A percentile compares a stretch with the other conserved stretches of the same genome.
Evolutionary conservation across 2,329 filamentous ascomycete species (phyloP).

Genomic region (Emericellopsis cladophorae): DNA sequence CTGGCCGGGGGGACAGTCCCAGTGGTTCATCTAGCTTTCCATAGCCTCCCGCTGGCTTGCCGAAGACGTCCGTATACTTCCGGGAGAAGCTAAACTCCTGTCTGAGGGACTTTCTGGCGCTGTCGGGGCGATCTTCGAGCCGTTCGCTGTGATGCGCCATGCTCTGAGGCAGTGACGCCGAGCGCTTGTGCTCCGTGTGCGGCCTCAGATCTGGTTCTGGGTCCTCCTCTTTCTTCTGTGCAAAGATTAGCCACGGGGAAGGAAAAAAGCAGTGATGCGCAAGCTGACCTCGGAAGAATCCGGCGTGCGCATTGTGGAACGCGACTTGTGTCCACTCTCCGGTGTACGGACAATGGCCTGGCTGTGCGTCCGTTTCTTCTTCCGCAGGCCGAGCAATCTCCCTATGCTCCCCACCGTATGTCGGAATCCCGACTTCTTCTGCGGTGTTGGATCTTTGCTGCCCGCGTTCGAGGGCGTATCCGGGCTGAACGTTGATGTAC

Average conservation of each 20-base stretch:
- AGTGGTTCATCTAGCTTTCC: no score
- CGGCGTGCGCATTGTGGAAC: no score
- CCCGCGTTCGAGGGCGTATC: constrained; percentile 4
- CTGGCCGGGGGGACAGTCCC: no score
- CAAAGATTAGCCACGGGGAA: no score
- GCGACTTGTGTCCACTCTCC: no score
- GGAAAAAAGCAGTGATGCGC: no score
- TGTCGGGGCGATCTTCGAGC: constrained; percentile 47
- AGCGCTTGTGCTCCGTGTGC: constrained; percentile 27
- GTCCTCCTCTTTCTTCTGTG: constrained; percentile 19
- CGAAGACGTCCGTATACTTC: no score
- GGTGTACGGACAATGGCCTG: no score
- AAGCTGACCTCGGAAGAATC: no score
- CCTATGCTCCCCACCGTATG: constrained; percentile 29
- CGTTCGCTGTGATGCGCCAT: constrained; percentile 35
- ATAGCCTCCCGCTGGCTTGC: no score
- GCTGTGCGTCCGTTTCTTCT: constrained; percentile 20
- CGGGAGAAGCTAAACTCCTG: constrained; percentile 23
- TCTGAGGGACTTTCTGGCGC: constrained; percentile 38
- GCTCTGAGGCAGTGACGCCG: constrained; percentile 44
- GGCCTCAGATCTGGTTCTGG: constrained; percentile 6
- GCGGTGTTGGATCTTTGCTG: constrained; percentile 22
- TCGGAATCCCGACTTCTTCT: constrained; percentile 46
- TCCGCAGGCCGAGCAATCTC: constrained; percentile 45
- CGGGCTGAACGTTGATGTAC: constrained; percentile 21